Evolutionary conservation across 139 green algal species (phyloP), one percentile per base, ranked within the genome.

Genomic region (Dunaliella sp.): DNA sequence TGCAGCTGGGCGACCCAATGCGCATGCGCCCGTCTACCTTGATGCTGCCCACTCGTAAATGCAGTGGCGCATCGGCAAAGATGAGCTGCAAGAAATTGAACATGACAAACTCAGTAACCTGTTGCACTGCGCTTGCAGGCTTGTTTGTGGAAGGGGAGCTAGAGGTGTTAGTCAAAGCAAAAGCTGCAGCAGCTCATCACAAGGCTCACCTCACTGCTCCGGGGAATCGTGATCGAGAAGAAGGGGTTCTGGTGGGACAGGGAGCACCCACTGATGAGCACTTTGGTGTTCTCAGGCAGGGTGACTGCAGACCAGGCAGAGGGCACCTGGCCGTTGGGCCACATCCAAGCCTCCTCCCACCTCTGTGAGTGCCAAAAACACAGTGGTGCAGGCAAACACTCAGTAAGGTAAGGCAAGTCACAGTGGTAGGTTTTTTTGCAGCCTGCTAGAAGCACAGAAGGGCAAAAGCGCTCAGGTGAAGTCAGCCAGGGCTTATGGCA

Each of bases 181-280:
- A 48, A n/a, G 28, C 22, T 79, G 21, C 38, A 38, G 26, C 26
- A 16, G 34, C 3, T 21, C 36, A 73, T 28, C 76, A 28, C 30
- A 36, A 2, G 0, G 30, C 84, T 33, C 37, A 88, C 88, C 88
- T 91, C 85, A 35, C 65, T 85, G 83, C 58, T 75, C 3, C 73
- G 30, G 0, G 88, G 88, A n/a, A 91, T 83, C 33, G 38, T 79
- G 80, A 91, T 89, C 36, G 80, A 87, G 7, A 32, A 21, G 58
- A 91, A 87, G 1, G 31, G 59, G 57, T 84, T 84, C 36, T 65
- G 48, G 48, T 65, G 48, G 7, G 48, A 65, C 48, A 89, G 83
- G 33, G 88, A 91, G 83, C 88, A 91, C 34, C 38, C 80, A 0
- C 83, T 91, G 36, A 91, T 77, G 31, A 91, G 85, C 36, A 91